Evolutionary conservation across 345 rosid genomes (phyloP), one percentile per base, ranked within the genome.

Genomic region (Ceriops zippeliana): DNA sequence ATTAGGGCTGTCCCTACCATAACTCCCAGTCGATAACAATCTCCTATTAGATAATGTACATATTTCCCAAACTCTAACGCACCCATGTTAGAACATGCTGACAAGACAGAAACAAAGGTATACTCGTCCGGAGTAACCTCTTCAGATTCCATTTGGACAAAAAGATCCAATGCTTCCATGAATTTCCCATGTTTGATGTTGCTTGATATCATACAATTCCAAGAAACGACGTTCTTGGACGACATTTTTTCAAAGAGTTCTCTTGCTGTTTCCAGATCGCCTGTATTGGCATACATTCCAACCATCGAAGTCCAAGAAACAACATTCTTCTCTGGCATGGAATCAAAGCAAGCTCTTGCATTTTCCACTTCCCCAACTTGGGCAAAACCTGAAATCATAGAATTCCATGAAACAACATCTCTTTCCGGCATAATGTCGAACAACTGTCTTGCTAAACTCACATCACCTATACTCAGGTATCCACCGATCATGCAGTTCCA

Each of bases 271-370:
- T 21, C 61, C 10, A 81, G 42, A 56, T 52, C 31, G 34, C 74
- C 73, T 16, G 73, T 60, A 51, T 72, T 77, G 19, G 83, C 78
- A 62, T 76, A 57, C 22, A 76, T 79, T 32, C 67, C 66, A 5
- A 76, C 64, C 85, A 83, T 69, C 24, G 70, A 51, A 37, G 85
- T 79, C 87, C 79, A 82, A 16, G 85, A 84, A 75, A 82, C 71
- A n/a, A 73, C 82, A 58, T 78, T 73, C 68, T 71, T 84, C 32
- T 73, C 76, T 0, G 78, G 74, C 73, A 80, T 63, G 15, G 27
- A 32, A 16, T 37, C 78, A 56, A 81, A 84, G 31, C 77, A 54
- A 52, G 60, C 72, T 52, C 65, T 73, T 54, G 86, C 88, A 13
- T 71, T 62, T 54, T 34, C 69, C 60, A 81, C 30, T 34, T 84